Conservation (phyloP, 345 rosid species). For the Mercurialis annua region DNA sequence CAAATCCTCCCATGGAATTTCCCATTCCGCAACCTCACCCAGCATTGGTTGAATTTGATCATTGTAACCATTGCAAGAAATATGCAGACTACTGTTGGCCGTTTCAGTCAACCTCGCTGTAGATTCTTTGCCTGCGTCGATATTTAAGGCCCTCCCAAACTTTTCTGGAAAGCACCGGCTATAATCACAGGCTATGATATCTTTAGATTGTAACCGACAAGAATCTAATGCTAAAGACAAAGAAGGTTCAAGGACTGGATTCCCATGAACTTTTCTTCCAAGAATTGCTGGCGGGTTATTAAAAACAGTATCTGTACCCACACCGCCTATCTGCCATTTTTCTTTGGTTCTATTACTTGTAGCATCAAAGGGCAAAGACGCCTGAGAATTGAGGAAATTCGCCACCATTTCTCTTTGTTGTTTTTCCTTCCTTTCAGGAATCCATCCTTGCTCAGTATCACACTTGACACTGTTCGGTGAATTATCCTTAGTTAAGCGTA, state of each 20-base stretch:
- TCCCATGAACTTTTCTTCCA: constrained; percentile 14
- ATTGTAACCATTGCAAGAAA: constrained; percentile 36
- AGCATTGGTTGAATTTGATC: constrained; percentile 63
- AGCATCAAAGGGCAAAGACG: constrained; percentile 29
- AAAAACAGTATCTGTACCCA: constrained; percentile 17
- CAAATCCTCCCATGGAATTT: constrained; percentile 94
- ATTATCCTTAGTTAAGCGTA: constrained; percentile 15
- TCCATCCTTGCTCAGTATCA: constrained; percentile 29
- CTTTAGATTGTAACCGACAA: constrained; percentile 33
- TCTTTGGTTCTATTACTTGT: constrained; percentile 31
- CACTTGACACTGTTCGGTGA: constrained; percentile 19
- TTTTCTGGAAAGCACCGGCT: constrained; percentile 9
- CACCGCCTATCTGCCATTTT: constrained; percentile 18
- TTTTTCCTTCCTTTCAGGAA: constrained; percentile 24
- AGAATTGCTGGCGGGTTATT: constrained; percentile 17
- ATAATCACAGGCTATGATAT: constrained; percentile 27
- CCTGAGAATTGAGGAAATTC: constrained; percentile 26
- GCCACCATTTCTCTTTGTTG: constrained; percentile 41
- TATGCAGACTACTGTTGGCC: constrained; percentile 25
- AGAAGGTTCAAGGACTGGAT: constrained; percentile 26
- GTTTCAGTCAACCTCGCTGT: constrained; percentile 29
- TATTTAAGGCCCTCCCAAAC: constrained; percentile 2
- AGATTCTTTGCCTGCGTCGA: constrained; percentile 37
- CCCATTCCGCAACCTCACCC: constrained; percentile 84
- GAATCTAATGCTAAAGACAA: constrained; percentile 33